phyloP scores from a whole-genome alignment of 169 alveolate genomes.

The Toxoplasma gondii region DNA sequence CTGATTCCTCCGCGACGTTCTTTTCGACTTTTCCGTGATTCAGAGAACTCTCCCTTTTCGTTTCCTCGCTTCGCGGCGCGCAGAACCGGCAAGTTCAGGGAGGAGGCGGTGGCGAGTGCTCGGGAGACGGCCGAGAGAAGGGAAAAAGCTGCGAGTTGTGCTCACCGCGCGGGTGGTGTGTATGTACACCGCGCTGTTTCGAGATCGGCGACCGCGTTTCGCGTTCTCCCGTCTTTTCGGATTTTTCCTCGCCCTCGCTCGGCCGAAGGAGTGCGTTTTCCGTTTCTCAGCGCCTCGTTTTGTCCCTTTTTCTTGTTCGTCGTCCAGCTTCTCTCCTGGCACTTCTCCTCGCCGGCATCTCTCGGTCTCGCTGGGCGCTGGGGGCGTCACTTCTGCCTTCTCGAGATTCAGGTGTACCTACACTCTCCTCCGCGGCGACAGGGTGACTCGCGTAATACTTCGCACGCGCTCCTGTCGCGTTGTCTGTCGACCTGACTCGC shows the following conservation, averaged over 20 bases:
- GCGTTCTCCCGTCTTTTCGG: neutral
- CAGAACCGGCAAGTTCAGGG: too few species aligned
- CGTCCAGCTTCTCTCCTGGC: neutral
- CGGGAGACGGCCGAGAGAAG: too few species aligned
- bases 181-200: neutral
- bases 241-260: neutral
- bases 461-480: too few species aligned
- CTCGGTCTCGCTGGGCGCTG: neutral
- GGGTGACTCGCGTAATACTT: too few species aligned
- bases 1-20: too few species aligned
- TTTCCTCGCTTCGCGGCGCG: too few species aligned
- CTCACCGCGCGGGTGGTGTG: neutral
- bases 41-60: too few species aligned
- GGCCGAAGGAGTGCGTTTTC: neutral
- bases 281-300: neutral
- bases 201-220: neutral
- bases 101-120: too few species aligned
- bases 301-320: neutral
- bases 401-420: neutral
- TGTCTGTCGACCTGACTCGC: too few species aligned
- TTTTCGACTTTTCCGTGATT: too few species aligned
- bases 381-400: neutral
- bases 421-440: too few species aligned
- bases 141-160: too few species aligned
- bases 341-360: neutral